Evolutionary conservation across 805 yeast species (phyloP).

Genomic region (Ogataea methylovora): DNA sequence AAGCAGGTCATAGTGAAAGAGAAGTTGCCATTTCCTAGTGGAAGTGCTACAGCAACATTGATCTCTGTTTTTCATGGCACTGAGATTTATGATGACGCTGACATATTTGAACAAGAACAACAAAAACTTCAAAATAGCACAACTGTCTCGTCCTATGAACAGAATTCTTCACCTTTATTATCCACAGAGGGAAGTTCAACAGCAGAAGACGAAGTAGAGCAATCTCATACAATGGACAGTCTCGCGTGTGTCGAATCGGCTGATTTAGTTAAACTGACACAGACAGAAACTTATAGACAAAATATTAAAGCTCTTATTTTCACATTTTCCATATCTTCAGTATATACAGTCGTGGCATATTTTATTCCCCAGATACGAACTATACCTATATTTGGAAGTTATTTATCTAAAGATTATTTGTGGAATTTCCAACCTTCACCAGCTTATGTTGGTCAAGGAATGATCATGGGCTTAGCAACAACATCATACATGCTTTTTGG

Average conservation of each 20-base stretch:
- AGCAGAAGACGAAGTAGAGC: neutral
- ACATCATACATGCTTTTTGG: constrained; percentile 90
- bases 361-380: constrained; percentile 62
- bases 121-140: neutral
- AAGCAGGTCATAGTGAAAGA: constrained; percentile 83
- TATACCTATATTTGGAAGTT: constrained; percentile 70
- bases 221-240: constrained; percentile 2
- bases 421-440: constrained; percentile 96
- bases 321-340: constrained; percentile 65
- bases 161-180: too few relatives aligned
- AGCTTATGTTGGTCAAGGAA: constrained; percentile 95
- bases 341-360: constrained; percentile 65
- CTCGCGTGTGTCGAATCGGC: constrained; percentile 26
- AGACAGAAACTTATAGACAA: constrained; percentile 31
- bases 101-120: neutral
- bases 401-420: constrained; percentile 53
- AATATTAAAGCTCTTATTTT: constrained; percentile 52
- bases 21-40: constrained; percentile 88
- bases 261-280: constrained; percentile 20
- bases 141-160: too few relatives aligned
- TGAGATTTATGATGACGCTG: constrained; percentile 32
- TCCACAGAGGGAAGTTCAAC: neutral
- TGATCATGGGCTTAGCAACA: constrained; percentile 92
- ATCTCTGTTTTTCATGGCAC: constrained; percentile 82
- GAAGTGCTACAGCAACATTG: constrained; percentile 91